phyloP scores from a whole-genome alignment of 768 basidiomycete species.

The Krasilnikovozyma curviuscula region DNA sequence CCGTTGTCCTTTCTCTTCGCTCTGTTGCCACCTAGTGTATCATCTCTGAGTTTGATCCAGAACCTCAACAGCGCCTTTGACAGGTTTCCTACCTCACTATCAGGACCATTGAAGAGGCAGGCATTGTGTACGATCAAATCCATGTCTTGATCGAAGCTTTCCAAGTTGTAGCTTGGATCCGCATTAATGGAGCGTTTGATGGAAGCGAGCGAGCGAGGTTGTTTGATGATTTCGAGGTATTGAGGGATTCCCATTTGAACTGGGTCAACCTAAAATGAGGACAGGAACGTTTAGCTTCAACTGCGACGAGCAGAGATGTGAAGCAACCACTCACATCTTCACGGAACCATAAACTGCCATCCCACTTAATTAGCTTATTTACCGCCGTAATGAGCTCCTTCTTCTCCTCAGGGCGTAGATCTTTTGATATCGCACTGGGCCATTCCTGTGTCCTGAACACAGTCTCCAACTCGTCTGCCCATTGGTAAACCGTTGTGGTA shows the following conservation, averaged over 20 bases:
- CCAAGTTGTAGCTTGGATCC: constrained; percentile 1
- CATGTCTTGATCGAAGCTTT: constrained; percentile 8
- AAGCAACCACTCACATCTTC: constrained; percentile 1
- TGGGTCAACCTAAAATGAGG: constrained; percentile 4
- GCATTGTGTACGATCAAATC: constrained; percentile 10
- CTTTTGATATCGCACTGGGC: constrained; percentile 51
- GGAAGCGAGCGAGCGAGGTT: constrained; percentile 8
- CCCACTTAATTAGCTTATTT: constrained; percentile 33
- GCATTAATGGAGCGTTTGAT: constrained; percentile 2
- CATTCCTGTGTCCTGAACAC: constrained; percentile 61
- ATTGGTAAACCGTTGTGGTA: constrained; percentile 49
- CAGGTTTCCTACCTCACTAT: constrained; percentile 1
- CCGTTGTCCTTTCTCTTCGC: not conserved
- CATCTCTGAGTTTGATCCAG: constrained; percentile 3
- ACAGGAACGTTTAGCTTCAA: not conserved
- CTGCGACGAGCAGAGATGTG: not conserved
- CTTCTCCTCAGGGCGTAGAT: constrained; percentile 60
- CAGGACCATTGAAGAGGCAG: constrained; percentile 7
- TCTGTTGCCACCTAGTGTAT: not conserved
- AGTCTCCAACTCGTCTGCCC: constrained; percentile 54
- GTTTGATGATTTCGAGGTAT: constrained; percentile 4
- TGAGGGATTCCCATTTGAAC: constrained; percentile 6
- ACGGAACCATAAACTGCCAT: constrained; percentile 11
- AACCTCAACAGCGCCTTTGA: constrained; percentile 1
- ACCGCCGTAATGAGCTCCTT: constrained; percentile 52